Evolutionary conservation across 768 basidiomycete species (phyloP), one percentile per base, ranked within the genome.

Genomic region (Suillus lakei): DNA sequence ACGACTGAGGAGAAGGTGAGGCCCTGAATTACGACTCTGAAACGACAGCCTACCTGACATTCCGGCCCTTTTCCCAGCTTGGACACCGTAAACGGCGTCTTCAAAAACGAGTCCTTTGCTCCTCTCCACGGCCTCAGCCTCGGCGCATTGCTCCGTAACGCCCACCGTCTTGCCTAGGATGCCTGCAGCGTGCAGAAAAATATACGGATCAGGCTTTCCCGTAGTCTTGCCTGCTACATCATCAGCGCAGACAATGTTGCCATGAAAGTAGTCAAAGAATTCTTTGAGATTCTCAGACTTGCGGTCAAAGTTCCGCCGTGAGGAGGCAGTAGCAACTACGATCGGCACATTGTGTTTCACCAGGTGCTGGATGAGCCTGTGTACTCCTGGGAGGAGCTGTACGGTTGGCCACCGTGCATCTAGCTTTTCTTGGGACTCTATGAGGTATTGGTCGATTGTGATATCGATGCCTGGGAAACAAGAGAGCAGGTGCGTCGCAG

Each of bases 161-260:
- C 91, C 90, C 0, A 93, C 89, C 23, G 84, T 74, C 39, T 80
- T 80, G 13, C 83, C 83, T 51, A 93, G 76, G 62, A 87, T 77
- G 60, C 83, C 81, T 32, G 94, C 94, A 13, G 92, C 90, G 9
- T 82, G 81, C 41, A 96, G 79, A 74, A 95, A 96, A 41, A 94
- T 88, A 72, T 94, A 93, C 21, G 94, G 93, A 34, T 82, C 80
- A 0, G 94, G 94, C 76, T 96, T 96, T n/a, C 91, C 89, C 34
- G 78, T 77, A 70, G 88, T 84, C 60, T 79, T 78, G 44, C 83
- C 80, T 67, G 81, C 73, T n/a, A 74, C 76, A 70, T 93, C 93
- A 67, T 95, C 91, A 32, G 83, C 88, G 71, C 93, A 95, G 9
- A 95, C 83, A 44, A 92, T 79, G 61, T 84, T 84, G 7, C 81